Evolutionary conservation across 2,329 filamentous ascomycete species (phyloP), one percentile per base, ranked within the genome.

Genomic region (Sporothrix sp.): DNA sequence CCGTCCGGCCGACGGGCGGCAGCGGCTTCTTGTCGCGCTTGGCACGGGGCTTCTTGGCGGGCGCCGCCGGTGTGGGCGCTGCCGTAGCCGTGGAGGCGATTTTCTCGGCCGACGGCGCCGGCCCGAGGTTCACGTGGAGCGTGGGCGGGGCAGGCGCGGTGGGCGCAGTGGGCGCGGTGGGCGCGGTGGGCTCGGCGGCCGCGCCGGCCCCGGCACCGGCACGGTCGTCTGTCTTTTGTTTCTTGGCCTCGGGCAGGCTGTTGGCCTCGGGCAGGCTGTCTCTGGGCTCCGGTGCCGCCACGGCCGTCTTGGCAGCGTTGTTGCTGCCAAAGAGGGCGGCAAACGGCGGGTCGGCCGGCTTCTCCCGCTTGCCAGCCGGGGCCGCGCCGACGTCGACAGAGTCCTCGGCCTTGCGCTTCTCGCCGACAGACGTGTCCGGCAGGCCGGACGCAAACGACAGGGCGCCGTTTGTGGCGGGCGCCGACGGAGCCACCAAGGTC

Each of bases 1-100:
- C 61, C 4, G 67, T 67, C 50, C 56, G 58, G 13, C 67, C 67
- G 7, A 66, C 62, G 1, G 62, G 53, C 10, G 60, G 58, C 6
- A 58, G 47, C 3, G 52, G 38, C 23, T 63, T 62, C 57, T 62
- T 62, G 51, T 62, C 59, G n/a, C 49, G 47, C 51, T 57, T 58
- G 38, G 55, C 21, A 18, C 52, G 49, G 39, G 38, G 54, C 45
- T 57, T 58, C 56, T 62, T 61, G n/a, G 46, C 48, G 3, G 51
- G 48, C 16, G 39, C 48, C 38, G 44, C 20, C 14, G 21, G 7
- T 28, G 25, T 42, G 42, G 44, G 42, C 3, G 27, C 21, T 3
- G 13, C 27, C 8, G 27, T 40, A 6, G 35, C 9, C 13, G 25
- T 32, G 7, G 35, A 38, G 2, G 35, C 37, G 9, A 30, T 30